Percentiles rank a stretch among this genome's conserved stretches.
phyloP scores from a whole-genome alignment of 2,329 filamentous ascomycete species.

The Lachnellula subtilissima region DNA sequence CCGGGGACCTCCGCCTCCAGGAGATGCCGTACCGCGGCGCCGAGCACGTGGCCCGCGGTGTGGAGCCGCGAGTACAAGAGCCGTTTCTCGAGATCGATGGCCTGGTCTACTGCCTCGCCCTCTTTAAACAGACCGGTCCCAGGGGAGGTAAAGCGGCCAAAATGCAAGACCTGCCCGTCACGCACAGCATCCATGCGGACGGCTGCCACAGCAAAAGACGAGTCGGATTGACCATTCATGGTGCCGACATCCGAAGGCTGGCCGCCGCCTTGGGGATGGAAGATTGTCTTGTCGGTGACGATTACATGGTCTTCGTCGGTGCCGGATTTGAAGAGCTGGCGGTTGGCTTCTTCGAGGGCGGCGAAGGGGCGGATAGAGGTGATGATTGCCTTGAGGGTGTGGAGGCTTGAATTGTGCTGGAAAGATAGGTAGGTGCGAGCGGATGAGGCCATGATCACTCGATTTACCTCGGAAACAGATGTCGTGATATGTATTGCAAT shows the following conservation, averaged over 20 bases:
- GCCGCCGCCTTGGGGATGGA: slow-evolving; percentile 70
- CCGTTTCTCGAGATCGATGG: slow-evolving; percentile 56
- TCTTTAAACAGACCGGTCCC: slow-evolving; percentile 32
- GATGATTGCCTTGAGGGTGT: slow-evolving; percentile 9
- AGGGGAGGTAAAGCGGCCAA: slow-evolving; percentile 49
- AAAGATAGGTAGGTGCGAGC: slow-evolving; percentile 8
- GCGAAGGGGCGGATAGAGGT: slow-evolving; percentile 14
- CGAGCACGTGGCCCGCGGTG: slow-evolving; percentile 69
- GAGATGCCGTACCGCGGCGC: slow-evolving; percentile 59
- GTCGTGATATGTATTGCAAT: no score
- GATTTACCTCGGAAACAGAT: no score
- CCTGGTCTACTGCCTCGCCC: slow-evolving; percentile 47
- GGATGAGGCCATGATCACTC: neutral
- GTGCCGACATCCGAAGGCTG: slow-evolving; percentile 64
- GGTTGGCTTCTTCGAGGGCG: slow-evolving; percentile 17
- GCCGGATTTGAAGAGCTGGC: slow-evolving; percentile 53
- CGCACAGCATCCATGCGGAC: slow-evolving; percentile 51
- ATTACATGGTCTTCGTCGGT: slow-evolving; percentile 50
- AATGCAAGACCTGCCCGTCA: slow-evolving; percentile 57
- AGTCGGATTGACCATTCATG: slow-evolving; percentile 36
- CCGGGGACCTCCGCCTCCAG: slow-evolving; percentile 41
- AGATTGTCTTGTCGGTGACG: slow-evolving; percentile 62
- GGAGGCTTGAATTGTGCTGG: slow-evolving; percentile 13
- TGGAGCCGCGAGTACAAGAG: slow-evolving; percentile 63
- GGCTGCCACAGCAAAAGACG: slow-evolving; percentile 47